These are phyloP conservation scores for Ophiostoma pallidulum DNA, from an alignment of 2,329 filamentous ascomycete genomes.

Conservation along the genomic window DNA sequence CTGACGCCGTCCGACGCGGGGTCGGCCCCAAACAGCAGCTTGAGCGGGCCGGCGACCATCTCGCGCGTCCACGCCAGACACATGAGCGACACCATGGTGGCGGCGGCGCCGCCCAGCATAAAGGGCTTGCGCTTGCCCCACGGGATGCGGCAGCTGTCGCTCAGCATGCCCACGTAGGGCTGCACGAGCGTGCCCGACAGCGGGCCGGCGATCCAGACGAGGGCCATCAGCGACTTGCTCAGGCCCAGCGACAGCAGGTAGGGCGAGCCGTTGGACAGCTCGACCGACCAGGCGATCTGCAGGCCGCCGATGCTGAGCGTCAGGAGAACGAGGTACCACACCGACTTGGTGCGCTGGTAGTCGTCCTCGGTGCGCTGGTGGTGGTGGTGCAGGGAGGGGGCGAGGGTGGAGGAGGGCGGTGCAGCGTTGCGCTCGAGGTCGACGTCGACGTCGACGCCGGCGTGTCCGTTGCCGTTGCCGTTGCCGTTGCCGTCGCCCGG, in stretches of 20 bases:
- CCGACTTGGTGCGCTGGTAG: conserved; percentile 62
- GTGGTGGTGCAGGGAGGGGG: not conserved
- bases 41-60: conserved; percentile 56
- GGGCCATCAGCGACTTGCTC: conserved; percentile 71
- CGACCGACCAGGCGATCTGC: conserved; percentile 93
- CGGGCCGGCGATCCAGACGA: conserved; percentile 78
- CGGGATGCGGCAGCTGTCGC: conserved; percentile 62
- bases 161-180: conserved; percentile 73
- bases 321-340: conserved; percentile 76
- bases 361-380: conserved; percentile 34
- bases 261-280: conserved; percentile 85
- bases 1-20: conserved; percentile 55
- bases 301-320: conserved; percentile 81
- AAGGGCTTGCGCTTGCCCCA: conserved; percentile 79
- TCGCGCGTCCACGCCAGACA: conserved; percentile 66
- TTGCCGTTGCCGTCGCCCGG: conserved; percentile 28
- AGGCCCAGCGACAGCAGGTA: conserved; percentile 72
- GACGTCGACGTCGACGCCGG: conserved; percentile 24
- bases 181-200: conserved; percentile 71
- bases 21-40: conserved; percentile 57
- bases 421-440: conserved; percentile 15
- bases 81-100: conserved; percentile 59
- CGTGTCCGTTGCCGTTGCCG: conserved; percentile 11
- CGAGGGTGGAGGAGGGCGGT: too few species aligned
- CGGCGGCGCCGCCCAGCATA: conserved; percentile 60